Evolutionary conservation across 2,329 filamentous ascomycete genomes (phyloP), one percentile per base, ranked within the genome.

Genomic region (Massarina eburnea): DNA sequence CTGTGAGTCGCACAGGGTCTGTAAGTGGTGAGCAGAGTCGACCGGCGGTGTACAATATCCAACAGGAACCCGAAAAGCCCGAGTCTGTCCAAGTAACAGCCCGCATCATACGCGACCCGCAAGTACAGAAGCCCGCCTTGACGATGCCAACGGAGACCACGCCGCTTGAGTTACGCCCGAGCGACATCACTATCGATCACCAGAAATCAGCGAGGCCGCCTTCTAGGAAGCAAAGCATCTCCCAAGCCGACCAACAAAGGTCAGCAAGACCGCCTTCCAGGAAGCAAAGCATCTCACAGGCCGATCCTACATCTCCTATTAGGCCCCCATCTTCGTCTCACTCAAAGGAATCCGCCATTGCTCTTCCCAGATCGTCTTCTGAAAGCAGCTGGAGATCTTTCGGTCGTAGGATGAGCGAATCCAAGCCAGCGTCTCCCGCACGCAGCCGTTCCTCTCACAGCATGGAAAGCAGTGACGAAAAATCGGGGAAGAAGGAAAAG

Each of bases 61-160:
- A 72, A 46, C 66, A 66, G 43, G 67, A 67, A 26, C 45, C 56
- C 14, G 67, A 68, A 36, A 73, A 73, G 48, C 80, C 85, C 4
- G 89, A 91, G 60, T 91, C 89, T 1, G 83, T 95, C n/a, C 91
- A 91, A 36, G 91, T 96, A 9, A 94, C 88, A 15, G 89, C 91
- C 39, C 83, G 86, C 41, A 95, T 95, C 52, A 76, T 95, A 29
- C 83, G 89, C 38, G 86, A 88, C 54, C 75, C 79, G 9, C 61
- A 56, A 27, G 56, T 54, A 18, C 59, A 55, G 48, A 61, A 61
- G 45, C 64, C 63, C 15, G 55, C 58, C n/a, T 45, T 69, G 27
- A 57, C 57, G 2, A 67, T 67, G 66, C 68, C 64, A 15, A 67
- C 45, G 78, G 87, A 57, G 81, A 83, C 55, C 72, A 79, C 39